Conservation (phyloP, 257 asterid species). For the Solanum neorickii region DNA sequence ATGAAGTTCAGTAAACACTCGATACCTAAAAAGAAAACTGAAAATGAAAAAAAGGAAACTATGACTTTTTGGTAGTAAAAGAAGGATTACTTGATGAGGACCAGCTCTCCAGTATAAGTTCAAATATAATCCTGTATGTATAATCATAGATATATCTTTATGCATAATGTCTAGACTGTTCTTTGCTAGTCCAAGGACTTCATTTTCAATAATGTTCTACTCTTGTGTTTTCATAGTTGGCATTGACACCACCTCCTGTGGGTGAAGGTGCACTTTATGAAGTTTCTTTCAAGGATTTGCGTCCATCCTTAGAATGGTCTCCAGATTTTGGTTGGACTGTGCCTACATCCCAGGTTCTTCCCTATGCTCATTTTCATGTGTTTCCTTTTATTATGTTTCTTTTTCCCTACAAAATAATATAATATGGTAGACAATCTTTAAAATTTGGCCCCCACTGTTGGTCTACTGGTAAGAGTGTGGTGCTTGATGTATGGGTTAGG, state of each 20-base stretch:
- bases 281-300: slow-evolving; percentile 41
- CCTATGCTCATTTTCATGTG: neutral
- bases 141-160: neutral
- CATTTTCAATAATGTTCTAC: neutral
- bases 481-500: neutral
- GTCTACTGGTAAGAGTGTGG: neutral
- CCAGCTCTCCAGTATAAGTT: neutral
- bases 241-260: slow-evolving; percentile 41
- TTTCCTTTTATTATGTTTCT: neutral
- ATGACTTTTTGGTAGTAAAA: neutral
- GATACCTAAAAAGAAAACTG: neutral
- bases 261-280: slow-evolving; percentile 64
- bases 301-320: slow-evolving; percentile 87
- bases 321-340: slow-evolving; percentile 55
- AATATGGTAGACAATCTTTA: neutral
- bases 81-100: neutral
- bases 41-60: neutral
- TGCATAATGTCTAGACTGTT: neutral
- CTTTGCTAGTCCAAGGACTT: neutral
- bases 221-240: slow-evolving; percentile 26
- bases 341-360: slow-evolving; percentile 43
- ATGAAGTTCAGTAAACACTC: neutral
- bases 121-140: neutral
- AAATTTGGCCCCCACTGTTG: neutral
- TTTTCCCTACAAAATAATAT: neutral